These are phyloP conservation scores for Cupressus sempervirens DNA, from an alignment of 75 land plant genomes.

Conservation along the genomic window DNA sequence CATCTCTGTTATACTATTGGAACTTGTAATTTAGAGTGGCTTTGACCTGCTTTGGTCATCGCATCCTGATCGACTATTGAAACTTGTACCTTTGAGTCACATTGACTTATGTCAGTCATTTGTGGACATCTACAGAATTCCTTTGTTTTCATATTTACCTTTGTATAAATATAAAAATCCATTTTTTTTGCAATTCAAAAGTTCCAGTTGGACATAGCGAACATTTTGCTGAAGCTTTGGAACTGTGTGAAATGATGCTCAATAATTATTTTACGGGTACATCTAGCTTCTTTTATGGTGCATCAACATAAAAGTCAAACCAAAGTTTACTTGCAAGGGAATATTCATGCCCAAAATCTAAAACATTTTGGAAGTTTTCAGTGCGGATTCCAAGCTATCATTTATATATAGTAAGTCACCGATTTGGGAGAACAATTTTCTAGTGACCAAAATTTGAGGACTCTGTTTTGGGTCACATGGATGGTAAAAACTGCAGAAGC, in stretches of 20 bases:
- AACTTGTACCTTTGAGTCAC: neutral
- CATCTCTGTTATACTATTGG: neutral
- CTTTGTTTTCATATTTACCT: neutral
- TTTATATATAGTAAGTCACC: neutral
- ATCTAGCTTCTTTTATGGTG: neutral
- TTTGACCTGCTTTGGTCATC: neutral
- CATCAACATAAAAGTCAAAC: neutral
- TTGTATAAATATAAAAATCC: neutral
- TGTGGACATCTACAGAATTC: neutral
- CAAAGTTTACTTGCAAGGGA: slow-evolving; percentile 1
- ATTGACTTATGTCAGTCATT: neutral
- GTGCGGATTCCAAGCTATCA: neutral
- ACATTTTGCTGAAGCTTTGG: neutral
- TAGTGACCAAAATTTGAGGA: neutral
- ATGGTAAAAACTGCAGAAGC: neutral
- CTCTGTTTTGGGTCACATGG: neutral
- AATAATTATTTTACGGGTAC: neutral
- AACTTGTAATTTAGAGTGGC: neutral
- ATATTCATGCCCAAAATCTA: neutral
- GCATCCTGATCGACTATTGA: neutral
- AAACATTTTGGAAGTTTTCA: neutral
- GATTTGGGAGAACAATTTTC: neutral
- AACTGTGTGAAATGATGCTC: neutral
- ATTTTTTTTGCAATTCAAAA: neutral
- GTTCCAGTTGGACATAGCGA: neutral